Evolutionary conservation across 2,329 filamentous ascomycete genomes (phyloP), one percentile per base, ranked within the genome.

Genomic region (Epichloe scottii): DNA sequence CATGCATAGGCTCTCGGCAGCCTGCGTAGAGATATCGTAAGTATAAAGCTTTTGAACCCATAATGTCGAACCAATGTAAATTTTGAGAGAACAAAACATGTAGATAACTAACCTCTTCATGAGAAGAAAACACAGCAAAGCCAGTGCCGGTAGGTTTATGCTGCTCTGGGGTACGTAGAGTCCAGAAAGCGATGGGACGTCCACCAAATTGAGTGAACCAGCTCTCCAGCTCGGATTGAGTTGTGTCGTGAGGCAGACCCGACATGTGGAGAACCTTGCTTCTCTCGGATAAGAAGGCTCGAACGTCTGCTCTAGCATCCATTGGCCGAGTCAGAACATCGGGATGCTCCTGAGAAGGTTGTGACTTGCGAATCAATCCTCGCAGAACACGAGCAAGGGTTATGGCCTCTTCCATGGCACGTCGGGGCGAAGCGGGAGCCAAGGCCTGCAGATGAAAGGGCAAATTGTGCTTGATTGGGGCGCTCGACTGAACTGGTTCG

Each of bases 151-250:
- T 98, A n/a, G 93, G 93, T 76, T 98, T 98, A 72, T 97, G 93
- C 72, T 97, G 93, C 70, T 98, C 93, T 3, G 93, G 93, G 14
- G 93, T 98, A 55, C 91, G 87, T 48, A 98, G 78, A 17, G 93
- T 98, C 93, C 93, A 98, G 72, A 98, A 98, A 19, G 93, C 93
- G 71, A 98, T 98, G 33, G 93, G 93, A 42, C 93, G 87, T 47
- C 93, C 93, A 57, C 93, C 93, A 65, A 95, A 98, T 69, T 98
- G 93, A 33, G 93, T 98, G 66, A 97, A 98, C 93, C 93, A 98
- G 71, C 90, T 96, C 73, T 98, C 93, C 23, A 98, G 79, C 72
- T 98, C 93, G 3, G 91, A 97, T 71, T 98, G 93, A 2, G 93
- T 98, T 37, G 93, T 98, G 62, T 98, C 93, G 66, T 98, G 93